Evolutionary conservation across 2,329 filamentous ascomycete species (phyloP).

Genomic region (Alternaria gaisen): DNA sequence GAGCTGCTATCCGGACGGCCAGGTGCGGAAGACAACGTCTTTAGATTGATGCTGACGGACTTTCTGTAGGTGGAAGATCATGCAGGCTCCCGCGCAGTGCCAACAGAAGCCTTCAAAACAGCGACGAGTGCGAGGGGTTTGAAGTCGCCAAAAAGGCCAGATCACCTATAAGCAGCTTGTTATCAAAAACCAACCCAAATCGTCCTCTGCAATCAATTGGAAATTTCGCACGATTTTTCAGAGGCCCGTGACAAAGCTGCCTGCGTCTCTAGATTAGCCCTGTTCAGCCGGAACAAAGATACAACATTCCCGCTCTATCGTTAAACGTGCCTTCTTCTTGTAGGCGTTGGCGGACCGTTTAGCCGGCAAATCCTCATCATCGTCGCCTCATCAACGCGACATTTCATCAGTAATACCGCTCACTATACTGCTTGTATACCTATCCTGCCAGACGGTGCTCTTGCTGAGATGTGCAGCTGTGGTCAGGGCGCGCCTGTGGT

Average conservation of each 20-base stretch:
- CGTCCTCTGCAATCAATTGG: constrained; percentile 14
- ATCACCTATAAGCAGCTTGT: not conserved
- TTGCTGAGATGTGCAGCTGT: constrained; percentile 18
- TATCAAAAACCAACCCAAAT: not conserved
- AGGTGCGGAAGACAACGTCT: not conserved
- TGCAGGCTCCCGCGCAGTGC: constrained; percentile 16
- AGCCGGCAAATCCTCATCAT: constrained; percentile 31
- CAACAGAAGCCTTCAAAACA: not conserved
- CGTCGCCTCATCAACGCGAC: constrained; percentile 24
- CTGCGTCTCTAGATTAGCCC: constrained; percentile 14
- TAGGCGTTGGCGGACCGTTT: constrained; percentile 38
- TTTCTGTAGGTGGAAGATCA: not conserved
- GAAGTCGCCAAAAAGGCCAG: not conserved
- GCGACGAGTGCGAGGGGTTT: not conserved
- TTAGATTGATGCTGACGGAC: not conserved
- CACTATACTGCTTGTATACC: constrained; percentile 40
- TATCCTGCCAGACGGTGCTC: constrained; percentile 14
- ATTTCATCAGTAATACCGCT: constrained; percentile 31
- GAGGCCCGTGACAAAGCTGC: not conserved
- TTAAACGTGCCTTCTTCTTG: constrained; percentile 14
- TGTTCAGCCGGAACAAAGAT: constrained; percentile 25
- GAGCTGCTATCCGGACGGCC: not conserved
- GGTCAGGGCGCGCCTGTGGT: constrained; percentile 19
- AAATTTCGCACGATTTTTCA: not conserved
- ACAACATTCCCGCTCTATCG: constrained; percentile 15